phyloP scores from a whole-genome alignment of 2,329 filamentous ascomycete species.

The Phaeosphaeria sp. region DNA sequence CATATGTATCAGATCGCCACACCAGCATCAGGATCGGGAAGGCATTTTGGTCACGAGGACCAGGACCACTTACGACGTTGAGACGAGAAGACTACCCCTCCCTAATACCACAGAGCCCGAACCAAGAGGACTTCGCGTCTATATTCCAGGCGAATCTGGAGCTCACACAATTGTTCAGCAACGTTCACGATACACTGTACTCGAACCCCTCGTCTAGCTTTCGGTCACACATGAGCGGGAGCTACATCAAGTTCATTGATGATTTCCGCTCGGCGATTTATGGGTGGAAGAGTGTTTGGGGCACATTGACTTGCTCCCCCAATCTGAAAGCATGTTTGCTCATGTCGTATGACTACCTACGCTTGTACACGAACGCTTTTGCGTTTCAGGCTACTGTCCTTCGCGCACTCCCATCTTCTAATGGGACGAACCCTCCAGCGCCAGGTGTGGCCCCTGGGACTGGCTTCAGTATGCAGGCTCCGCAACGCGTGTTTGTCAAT shows the following conservation, averaged over 20 bases:
- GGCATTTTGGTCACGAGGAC: slow-evolving; percentile 76
- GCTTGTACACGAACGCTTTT: slow-evolving; percentile 77
- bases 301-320: slow-evolving; percentile 68
- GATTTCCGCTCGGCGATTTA: slow-evolving; percentile 73
- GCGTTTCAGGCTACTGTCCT: slow-evolving; percentile 74
- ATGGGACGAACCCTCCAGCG: slow-evolving; percentile 12
- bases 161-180: slow-evolving; percentile 74
- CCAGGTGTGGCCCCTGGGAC: slow-evolving; percentile 1
- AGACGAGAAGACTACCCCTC: slow-evolving; percentile 72
- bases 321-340: slow-evolving; percentile 71
- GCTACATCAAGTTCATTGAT: slow-evolving; percentile 78
- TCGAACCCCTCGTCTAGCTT: slow-evolving; percentile 73
- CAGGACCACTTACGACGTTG: slow-evolving; percentile 69
- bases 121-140: slow-evolving; percentile 70
- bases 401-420: slow-evolving; percentile 47
- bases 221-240: slow-evolving; percentile 72
- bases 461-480: slow-evolving; percentile 37
- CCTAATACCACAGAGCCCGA: slow-evolving; percentile 63
- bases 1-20: slow-evolving; percentile 43
- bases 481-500: slow-evolving; percentile 55
- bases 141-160: slow-evolving; percentile 76
- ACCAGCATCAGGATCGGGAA: slow-evolving; percentile 75
- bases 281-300: slow-evolving; percentile 75
- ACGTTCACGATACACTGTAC: slow-evolving; percentile 76
- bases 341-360: slow-evolving; percentile 74